A percentile compares a stretch with the other conserved stretches of the same genome.
Conservation (phyloP, 2,329 filamentous ascomycete genomes). For the Biscogniauxia mediterranea region DNA sequence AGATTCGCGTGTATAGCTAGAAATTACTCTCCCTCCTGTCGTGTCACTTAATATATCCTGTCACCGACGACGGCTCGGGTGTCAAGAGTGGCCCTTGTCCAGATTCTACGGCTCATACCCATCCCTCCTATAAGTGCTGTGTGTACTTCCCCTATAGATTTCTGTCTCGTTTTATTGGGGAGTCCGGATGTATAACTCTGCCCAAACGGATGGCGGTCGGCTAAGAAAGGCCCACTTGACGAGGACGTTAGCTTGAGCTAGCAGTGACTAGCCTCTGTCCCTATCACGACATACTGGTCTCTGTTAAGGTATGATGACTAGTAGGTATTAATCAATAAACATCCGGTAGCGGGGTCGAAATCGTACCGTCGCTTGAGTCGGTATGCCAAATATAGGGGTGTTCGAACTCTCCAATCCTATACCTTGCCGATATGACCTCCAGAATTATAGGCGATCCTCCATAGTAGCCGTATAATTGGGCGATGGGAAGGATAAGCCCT, state of each 20-base stretch:
- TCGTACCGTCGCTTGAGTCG: slow-evolving; percentile 2
- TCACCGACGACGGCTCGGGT: background rate
- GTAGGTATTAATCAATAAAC: background rate
- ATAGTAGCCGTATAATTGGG: too few relatives aligned
- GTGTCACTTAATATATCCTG: background rate
- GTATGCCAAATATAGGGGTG: background rate
- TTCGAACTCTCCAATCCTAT: background rate
- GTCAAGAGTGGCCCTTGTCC: background rate
- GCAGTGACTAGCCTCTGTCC: background rate
- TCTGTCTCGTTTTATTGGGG: background rate
- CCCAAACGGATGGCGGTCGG: background rate
- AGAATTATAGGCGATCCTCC: background rate
- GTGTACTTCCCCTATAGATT: too few relatives aligned
- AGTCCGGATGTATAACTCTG: background rate
- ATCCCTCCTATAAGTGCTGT: background rate
- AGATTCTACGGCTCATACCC: background rate
- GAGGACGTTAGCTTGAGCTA: background rate
- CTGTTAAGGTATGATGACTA: background rate
- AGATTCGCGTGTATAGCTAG: background rate
- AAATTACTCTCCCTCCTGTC: background rate
- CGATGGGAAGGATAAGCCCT: background rate
- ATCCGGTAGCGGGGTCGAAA: background rate
- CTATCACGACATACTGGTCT: background rate
- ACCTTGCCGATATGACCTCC: background rate
- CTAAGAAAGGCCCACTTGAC: background rate